Evolutionary conservation across 2,329 filamentous ascomycete genomes (phyloP).

Genomic region (Neurospora sp.): DNA sequence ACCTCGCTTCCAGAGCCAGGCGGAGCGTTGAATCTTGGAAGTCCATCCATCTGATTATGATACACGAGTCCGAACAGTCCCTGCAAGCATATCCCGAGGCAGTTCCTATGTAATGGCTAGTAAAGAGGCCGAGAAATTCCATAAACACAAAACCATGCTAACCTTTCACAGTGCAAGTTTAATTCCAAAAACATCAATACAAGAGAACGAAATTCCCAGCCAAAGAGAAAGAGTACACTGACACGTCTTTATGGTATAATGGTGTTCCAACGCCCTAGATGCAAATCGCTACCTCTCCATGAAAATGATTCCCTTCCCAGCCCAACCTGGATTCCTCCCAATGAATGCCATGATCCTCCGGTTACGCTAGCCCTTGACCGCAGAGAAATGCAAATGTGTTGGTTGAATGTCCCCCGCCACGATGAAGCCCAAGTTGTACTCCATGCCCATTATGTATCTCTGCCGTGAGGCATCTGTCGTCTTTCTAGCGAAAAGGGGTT

Average conservation of each 20-base stretch:
- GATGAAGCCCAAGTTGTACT: neutral
- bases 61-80: neutral
- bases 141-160: neutral
- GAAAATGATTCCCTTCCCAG: neutral
- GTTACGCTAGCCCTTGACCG: neutral
- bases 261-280: neutral
- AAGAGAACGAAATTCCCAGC: neutral
- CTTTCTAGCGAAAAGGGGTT: neutral
- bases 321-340: neutral
- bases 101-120: neutral
- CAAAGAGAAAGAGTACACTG: neutral
- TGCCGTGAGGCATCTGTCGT: neutral
- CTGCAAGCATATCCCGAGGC: neutral
- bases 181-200: neutral
- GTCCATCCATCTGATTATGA: neutral
- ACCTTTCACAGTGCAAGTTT: neutral
- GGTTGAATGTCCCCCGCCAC: neutral
- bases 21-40: neutral
- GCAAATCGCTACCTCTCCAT: neutral
- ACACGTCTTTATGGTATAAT: neutral
- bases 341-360: neutral
- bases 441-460: slow-evolving; percentile 10
- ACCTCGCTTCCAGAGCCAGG: neutral
- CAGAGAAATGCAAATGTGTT: neutral
- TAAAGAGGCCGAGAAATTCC: neutral